These are phyloP conservation scores for Aspergillus ellipticus DNA, from an alignment of 495 filamentous ascomycete species.

Conservation along the genomic window DNA sequence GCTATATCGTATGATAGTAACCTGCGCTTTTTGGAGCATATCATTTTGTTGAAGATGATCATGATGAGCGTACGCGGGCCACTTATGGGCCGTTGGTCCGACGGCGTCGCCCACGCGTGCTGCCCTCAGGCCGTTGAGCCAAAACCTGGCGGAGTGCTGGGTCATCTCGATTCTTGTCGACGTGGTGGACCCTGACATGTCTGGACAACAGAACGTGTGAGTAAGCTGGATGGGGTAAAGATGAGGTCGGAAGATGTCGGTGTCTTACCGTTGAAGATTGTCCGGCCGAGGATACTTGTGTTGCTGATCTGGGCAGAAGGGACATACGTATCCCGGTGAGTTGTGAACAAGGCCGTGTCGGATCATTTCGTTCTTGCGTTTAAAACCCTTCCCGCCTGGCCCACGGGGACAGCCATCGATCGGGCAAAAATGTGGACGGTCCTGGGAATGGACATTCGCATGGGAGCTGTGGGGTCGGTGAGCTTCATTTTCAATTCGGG, in stretches of 20 bases:
- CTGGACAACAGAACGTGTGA: constrained; percentile 36
- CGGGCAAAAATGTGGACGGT: constrained; percentile 86
- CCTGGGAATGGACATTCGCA: constrained; percentile 91
- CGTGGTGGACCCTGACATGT: constrained; percentile 85
- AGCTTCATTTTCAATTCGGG: not conserved
- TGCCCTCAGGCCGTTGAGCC: constrained; percentile 78
- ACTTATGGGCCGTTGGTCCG: constrained; percentile 38
- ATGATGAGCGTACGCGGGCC: not conserved
- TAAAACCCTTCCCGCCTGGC: constrained; percentile 90
- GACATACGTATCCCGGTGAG: constrained; percentile 94
- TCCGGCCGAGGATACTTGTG: constrained; percentile 96
- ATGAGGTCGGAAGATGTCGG: not conserved
- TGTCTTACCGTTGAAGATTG: constrained; percentile 85
- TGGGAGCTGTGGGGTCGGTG: constrained; percentile 69
- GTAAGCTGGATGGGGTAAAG: not conserved
- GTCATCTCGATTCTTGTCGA: constrained; percentile 84
- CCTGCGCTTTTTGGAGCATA: not conserved
- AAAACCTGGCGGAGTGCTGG: constrained; percentile 73
- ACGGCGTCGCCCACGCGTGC: constrained; percentile 75
- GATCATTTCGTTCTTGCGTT: constrained; percentile 99
- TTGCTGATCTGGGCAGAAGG: constrained; percentile 92
- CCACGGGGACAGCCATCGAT: constrained; percentile 73
- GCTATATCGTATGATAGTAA: constrained; percentile 9
- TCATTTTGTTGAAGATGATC: not conserved
- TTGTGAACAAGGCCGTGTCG: constrained; percentile 92